These are phyloP conservation scores for Solanum pimpinellifolium DNA, from an alignment of 257 asterid species.

Conservation along the genomic window DNA sequence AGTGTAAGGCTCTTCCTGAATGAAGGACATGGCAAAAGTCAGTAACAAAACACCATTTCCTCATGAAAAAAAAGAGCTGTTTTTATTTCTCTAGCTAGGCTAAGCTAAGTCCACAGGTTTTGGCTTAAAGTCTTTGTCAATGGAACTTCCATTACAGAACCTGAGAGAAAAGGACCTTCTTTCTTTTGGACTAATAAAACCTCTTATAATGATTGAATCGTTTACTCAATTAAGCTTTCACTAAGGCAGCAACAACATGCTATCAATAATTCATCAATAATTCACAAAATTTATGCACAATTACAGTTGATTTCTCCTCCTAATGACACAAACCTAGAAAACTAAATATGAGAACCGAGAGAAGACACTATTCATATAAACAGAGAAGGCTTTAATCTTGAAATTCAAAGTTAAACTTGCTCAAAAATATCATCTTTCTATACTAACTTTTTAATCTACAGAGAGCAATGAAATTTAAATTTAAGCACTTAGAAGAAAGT, in stretches of 20 bases:
- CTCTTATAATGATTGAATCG: background rate
- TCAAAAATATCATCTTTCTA: constrained; percentile 28
- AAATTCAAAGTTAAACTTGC: constrained; percentile 2
- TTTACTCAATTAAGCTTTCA: background rate
- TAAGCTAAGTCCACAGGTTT: background rate
- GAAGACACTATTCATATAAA: constrained; percentile 10
- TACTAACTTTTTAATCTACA: constrained; percentile 20
- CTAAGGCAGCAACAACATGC: constrained; percentile 11
- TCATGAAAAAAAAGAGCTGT: background rate
- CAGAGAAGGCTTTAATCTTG: background rate
- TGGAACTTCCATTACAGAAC: constrained; percentile 10
- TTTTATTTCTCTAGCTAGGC: background rate
- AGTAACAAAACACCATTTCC: background rate
- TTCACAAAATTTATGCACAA: constrained; percentile 10
- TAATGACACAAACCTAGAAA: background rate
- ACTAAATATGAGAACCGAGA: background rate
- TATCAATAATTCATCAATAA: background rate
- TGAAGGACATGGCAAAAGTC: background rate
- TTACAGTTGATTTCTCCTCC: constrained; percentile 6
- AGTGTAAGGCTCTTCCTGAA: background rate
- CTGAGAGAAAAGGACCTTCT: constrained; percentile 13
- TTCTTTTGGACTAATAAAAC: background rate
- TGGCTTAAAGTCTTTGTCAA: constrained; percentile 3
- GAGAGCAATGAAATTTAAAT: constrained; percentile 1
- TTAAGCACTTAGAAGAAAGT: background rate